These are phyloP conservation scores for Halophytophthora batemanensis DNA, from an alignment of 352 stramenopile species.

Conservation along the genomic window DNA sequence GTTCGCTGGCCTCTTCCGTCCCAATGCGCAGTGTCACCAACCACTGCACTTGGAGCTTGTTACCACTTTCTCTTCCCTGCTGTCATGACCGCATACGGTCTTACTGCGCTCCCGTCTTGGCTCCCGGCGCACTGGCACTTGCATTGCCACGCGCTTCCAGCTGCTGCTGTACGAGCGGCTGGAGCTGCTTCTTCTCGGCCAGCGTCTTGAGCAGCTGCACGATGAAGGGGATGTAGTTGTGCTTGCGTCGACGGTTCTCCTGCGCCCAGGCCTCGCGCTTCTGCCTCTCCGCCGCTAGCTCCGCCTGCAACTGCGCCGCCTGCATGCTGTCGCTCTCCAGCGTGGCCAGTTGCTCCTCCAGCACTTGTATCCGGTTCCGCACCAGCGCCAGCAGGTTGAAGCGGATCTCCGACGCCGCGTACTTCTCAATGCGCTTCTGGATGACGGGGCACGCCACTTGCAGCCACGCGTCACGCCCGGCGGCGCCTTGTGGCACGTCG, in stretches of 20 bases:
- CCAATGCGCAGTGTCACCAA: too few species aligned
- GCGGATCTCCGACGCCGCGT: constrained; percentile 90
- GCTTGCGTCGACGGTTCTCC: constrained; percentile 92
- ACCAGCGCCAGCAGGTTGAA: constrained; percentile 97
- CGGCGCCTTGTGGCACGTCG: constrained; percentile 24
- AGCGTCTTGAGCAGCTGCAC: constrained; percentile 92
- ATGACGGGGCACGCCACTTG: constrained; percentile 89
- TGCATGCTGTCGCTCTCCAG: constrained; percentile 37
- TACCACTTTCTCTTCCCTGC: constrained; percentile 9
- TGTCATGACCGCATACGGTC: background rate
- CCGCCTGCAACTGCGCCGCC: constrained; percentile 43
- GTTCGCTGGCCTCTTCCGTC: too few species aligned
- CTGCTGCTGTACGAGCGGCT: constrained; percentile 75
- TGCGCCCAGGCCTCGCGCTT: constrained; percentile 82
- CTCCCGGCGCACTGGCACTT: constrained; percentile 16
- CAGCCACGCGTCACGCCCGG: constrained; percentile 74
- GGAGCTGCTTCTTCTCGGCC: constrained; percentile 85
- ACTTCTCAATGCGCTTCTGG: constrained; percentile 91
- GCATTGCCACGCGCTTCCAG: constrained; percentile 21
- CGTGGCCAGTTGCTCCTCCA: constrained; percentile 39
- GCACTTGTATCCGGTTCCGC: constrained; percentile 69
- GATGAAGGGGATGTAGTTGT: constrained; percentile 97
- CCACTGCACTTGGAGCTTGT: too few species aligned
- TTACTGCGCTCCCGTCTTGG: constrained; percentile 22
- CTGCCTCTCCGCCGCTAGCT: constrained; percentile 46